phyloP scores from a whole-genome alignment of 805 yeast genomes.

The Ogataea glucozyma region DNA sequence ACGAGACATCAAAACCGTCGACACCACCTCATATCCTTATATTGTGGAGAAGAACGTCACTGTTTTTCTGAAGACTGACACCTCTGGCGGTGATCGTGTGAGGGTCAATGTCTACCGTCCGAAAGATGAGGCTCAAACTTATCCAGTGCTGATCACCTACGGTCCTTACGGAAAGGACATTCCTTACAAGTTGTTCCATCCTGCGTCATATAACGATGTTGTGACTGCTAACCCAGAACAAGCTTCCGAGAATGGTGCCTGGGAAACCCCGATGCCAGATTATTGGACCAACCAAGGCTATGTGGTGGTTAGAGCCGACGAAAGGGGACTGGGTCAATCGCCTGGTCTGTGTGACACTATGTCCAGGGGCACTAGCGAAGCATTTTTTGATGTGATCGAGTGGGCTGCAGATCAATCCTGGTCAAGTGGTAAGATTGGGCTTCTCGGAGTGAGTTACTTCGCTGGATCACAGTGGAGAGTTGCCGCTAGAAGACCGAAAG shows the following conservation, averaged over 20 bases:
- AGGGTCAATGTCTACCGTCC: constrained; percentile 15
- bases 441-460: constrained; percentile 12
- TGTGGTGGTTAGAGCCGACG: constrained; percentile 10
- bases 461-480: constrained; percentile 16
- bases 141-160: constrained; percentile 11
- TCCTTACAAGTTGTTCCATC: constrained; percentile 9
- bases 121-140: constrained; percentile 7
- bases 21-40: constrained; percentile 7
- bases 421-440: constrained; percentile 13
- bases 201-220: constrained; percentile 11
- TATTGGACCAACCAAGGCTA: constrained; percentile 11
- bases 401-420: constrained; percentile 13
- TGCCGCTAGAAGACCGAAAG: constrained; percentile 14
- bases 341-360: constrained; percentile 13
- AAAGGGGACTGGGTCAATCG: constrained; percentile 12
- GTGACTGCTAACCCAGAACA: constrained; percentile 10
- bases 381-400: constrained; percentile 13
- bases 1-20: constrained; percentile 12
- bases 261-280: constrained; percentile 15
- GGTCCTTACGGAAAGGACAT: constrained; percentile 15
- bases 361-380: constrained; percentile 13
- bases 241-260: constrained; percentile 12
- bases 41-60: constrained; percentile 12
- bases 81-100: constrained; percentile 12
- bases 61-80: constrained; percentile 8